Base-by-base conservation (phyloP, 2,329 filamentous ascomycete species). In the Gnomoniopsis smithogilvyi region DNA sequence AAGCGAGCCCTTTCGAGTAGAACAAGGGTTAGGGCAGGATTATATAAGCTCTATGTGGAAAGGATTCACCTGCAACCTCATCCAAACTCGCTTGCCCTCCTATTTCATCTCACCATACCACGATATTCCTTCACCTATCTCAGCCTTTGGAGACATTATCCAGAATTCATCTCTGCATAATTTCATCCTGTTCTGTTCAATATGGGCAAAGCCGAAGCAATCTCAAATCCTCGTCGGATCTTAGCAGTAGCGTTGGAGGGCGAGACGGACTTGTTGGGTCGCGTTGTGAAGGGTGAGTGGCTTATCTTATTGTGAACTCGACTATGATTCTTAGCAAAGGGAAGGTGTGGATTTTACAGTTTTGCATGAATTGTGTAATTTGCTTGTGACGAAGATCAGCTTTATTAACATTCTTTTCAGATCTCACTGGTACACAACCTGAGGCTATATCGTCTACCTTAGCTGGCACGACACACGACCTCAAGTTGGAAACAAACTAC, bases 391-490 rank as follows among this genome's bases (percentile, higher is more conserved):
- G 50, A 12, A 38, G 24, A 21, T 38, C 26, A 54, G 36, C 19
- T 7, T 54, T 15, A 43, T 60, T 67, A 64, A 67, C 34, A 14
- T 19, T 2, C 21, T 19, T 51, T 26, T 21, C 60, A 86, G 83
- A 82, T 52, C 76, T 86, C 54, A 84, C 82, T 0, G 82, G 82
- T 53, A 72, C 72, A 3, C 67, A 69, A 21, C 80, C 74, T 33
- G 72, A 72, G 33, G 66, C 73, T 41, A 71, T 73, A 47, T 71
- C 71, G 17, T 26, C 59, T 21, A 74, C 77, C 2, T 73, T 87
- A 34, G 85, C 86, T 1, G 86, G 87, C 26, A 80, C 78, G 36
- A 85, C 85, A 17, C 86, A 88, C 66, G 69, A 73, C 47, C 77
- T 86, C 34, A 60, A 72, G 10, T 72, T 89, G 56, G 76, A 77